Evolutionary conservation across 805 yeast species (phyloP), one percentile per base, ranked within the genome.

Genomic region (Saccharomyces eubayanus): DNA sequence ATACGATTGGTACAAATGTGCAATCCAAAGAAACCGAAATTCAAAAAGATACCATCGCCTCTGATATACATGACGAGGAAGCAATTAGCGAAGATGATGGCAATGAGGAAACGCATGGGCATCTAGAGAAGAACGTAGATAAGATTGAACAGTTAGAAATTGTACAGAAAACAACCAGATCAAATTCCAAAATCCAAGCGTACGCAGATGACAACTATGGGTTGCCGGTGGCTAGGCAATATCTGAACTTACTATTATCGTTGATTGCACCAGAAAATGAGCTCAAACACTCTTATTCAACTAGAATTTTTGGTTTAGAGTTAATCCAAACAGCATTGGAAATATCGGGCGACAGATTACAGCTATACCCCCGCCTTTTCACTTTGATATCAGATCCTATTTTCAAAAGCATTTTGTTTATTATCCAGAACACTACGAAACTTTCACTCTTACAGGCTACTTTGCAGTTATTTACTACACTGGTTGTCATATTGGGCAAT

Each of bases 241-340:
- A 85, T 59, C 69, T 90, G 59, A 83, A 84, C 11, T 83, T 89
- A 40, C 75, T 92, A 45, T 79, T 89, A 12, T 85, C 94, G 1
- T 81, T 91, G 69, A 76, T 91, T 31, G 83, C 94, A 10, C 95
- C 96, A 0, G 81, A 84, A 36, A 87, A 89, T 62, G 89, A 86
- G 64, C 81, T 81, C 62, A 89, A 87, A 62, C 94, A 89, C 63
- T 87, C 92, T 57, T 97, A 92, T 67, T 78, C 89, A 28, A 84
- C 97, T 0, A 80, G 96, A 53, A 84, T 88, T 12, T 82, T 92
- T 72, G 94, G 96, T 0, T 71, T 94, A 40, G 79, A 84, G 29
- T 77, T 92, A 45, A 75, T 94, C 45, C 84, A 83, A 52, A 84
- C 85, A 0, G 86, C 95, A 0, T 77, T 94, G 49, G 98, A 94